Base-by-base conservation (phyloP, 225 moss, liverwort and hornwort genomes). In the Climacium dendroides region DNA sequence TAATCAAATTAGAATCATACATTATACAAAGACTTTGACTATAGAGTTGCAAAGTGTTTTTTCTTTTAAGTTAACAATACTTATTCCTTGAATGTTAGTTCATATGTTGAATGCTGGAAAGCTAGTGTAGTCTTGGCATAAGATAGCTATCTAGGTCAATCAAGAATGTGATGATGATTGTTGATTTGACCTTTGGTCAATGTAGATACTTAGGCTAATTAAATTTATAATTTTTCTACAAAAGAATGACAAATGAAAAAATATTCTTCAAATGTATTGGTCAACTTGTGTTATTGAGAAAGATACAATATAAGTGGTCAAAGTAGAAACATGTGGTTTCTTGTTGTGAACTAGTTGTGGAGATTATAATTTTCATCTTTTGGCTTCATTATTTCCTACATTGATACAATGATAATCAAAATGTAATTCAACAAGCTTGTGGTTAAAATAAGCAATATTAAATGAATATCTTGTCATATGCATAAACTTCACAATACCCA, bases 91-190 rank as follows among this genome's bases (percentile, higher is more conserved):
- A 23, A 0, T 67, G 7, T 37, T 12, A 22, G 11, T 67, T 9
- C n/a, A n/a, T n/a, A n/a, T n/a, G n/a, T n/a, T n/a, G n/a, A n/a
- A n/a, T n/a, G n/a, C n/a, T 65, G 35, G 6, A 65, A 10, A 65
- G 3, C 35, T 9, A 65, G 6, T n/a, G 3, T 65, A 2, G 11
- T 19, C 19, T 64, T n/a, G 10, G 11, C 11, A 35, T 5, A 1
- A 65, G 1, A 19, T 0, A 19, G 3, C 0, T 19, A 1, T 11
- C 3, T 0, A 35, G 1, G 19, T 65, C 34, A 34, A 5, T 63
- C 2, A 32, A 63, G 5, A 63, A 65, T 35, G 65, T n/a, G 3
- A 65, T 20, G 19, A 65, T 65, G 71, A 70, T 41, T 70, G 25
- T 25, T 70, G 41, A 3, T 41, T 70, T 5, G 4, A 9, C 15